Base-by-base conservation (phyloP, 495 filamentous ascomycete species). In the Podospora appendiculata region DNA sequence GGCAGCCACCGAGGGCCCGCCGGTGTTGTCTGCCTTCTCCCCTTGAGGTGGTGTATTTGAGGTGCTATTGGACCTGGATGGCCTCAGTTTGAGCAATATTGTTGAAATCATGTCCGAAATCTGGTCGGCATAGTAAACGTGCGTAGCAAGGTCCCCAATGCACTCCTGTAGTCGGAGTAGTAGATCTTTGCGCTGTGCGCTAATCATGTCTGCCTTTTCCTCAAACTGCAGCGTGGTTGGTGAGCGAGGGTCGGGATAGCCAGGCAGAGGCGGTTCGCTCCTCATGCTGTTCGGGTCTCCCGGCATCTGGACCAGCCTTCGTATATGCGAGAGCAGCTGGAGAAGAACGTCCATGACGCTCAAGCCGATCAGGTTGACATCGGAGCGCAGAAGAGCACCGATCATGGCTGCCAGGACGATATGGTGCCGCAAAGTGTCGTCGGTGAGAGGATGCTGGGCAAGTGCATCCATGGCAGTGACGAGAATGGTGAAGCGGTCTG, bases 111-210 rank as follows among this genome's bases (percentile, higher is more conserved):
- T 95, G 62, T 96, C 91, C 3, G 85, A 81, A 45, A 96, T 87
- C 62, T 96, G 90, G 54, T 96, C 90, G 1, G 87, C 85, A 65
- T 96, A 96, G 67, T 96, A 96, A 12, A 92, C 83, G 63, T 96
- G 91, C 1, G 88, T 95, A 1, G 88, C 89, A n/a, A 96, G 74
- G 63, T 87, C 79, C 8, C 86, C 88, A 52, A 95, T 90, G 65
- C 84, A 90, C 54, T 79, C 76, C 58, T 89, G 83, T 6, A 96
- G 71, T 14, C 81, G 78, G 16, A 69, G 63, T 39, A 92, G 74
- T 12, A 94, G 71, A 48, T 81, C 72, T 46, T 75, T 70, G 16
- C 73, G 65, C 41, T 72, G 65, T 6, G 58, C 59, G 8, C 59
- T 53, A 14, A 46, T 47, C 14, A 34, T 48, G 8, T 65, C 65